Percentiles rank a stretch among this genome's conserved stretches.
phyloP scores from a whole-genome alignment of 139 green algal genomes.

The Coelastrella sp. region DNA sequence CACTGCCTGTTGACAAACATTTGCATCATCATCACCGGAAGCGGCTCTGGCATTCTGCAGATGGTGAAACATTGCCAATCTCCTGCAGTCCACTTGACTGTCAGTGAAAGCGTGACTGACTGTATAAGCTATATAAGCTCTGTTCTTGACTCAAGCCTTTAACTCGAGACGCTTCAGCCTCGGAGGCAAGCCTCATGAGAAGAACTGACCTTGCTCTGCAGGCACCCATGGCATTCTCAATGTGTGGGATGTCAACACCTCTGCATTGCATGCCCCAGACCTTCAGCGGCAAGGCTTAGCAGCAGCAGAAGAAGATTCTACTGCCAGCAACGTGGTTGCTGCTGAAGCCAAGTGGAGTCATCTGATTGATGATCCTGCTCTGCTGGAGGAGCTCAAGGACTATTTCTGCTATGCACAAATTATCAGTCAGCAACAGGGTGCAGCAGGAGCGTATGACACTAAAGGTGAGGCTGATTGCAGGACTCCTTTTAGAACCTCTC shows the following conservation, averaged over 20 bases:
- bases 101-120: too few species aligned
- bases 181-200: not conserved
- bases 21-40: too few species aligned
- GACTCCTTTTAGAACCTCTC: too few species aligned
- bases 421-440: slow-evolving; percentile 16
- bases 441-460: not conserved
- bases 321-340: not conserved
- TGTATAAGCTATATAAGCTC: too few species aligned
- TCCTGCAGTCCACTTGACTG: too few species aligned
- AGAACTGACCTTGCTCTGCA: slow-evolving; percentile 2
- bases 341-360: slow-evolving; percentile 40
- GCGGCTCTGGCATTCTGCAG: too few species aligned
- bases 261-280: slow-evolving; percentile 45
- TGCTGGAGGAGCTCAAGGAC: slow-evolving; percentile 73
- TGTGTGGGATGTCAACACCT: slow-evolving; percentile 68
- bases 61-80: too few species aligned
- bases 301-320: not conserved
- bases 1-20: too few species aligned
- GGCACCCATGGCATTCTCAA: slow-evolving; percentile 66
- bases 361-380: slow-evolving; percentile 60
- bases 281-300: not conserved
- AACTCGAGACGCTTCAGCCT: too few species aligned
- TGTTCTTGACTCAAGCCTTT: not conserved
- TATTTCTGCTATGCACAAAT: slow-evolving; percentile 79
- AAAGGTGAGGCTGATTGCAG: not conserved